Conservation (phyloP, 345 rosid genomes). For the Turritis glabra region DNA sequence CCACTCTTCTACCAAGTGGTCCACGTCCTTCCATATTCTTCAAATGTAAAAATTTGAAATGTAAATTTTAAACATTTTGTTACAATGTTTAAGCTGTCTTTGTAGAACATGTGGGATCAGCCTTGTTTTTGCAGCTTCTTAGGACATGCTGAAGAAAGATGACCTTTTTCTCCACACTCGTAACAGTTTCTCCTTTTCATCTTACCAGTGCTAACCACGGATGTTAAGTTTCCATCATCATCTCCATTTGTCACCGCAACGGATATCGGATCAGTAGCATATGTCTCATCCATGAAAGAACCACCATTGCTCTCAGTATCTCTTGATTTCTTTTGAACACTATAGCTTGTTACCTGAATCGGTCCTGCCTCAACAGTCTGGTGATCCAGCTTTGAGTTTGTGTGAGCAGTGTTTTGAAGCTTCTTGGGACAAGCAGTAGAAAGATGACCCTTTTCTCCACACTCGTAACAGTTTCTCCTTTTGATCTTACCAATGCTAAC, state of each 20-base stretch:
- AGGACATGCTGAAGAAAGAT: conserved; percentile 76
- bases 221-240: conserved; percentile 18
- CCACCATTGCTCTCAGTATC: conserved; percentile 36
- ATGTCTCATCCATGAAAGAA: conserved; percentile 21
- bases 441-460: conserved; percentile 77
- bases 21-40: conserved; percentile 10
- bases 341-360: conserved; percentile 60
- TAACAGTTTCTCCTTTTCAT: conserved; percentile 76
- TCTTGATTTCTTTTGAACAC: conserved; percentile 44
- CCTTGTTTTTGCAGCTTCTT: conserved; percentile 44
- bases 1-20: conserved; percentile 25
- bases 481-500: conserved; percentile 61
- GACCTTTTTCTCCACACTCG: conserved; percentile 76
- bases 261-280: not conserved
- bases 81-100: conserved; percentile 18
- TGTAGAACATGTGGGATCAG: conserved; percentile 15
- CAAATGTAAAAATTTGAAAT: conserved; percentile 1
- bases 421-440: conserved; percentile 71
- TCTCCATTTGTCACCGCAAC: conserved; percentile 14
- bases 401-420: conserved; percentile 36
- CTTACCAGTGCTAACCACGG: conserved; percentile 52
- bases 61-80: not conserved
- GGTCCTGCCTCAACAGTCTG: conserved; percentile 59
- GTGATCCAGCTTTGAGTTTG: conserved; percentile 54
- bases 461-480: conserved; percentile 74